Evolutionary conservation across 768 basidiomycete species (phyloP).

Genomic region (Arthromyces matolae): DNA sequence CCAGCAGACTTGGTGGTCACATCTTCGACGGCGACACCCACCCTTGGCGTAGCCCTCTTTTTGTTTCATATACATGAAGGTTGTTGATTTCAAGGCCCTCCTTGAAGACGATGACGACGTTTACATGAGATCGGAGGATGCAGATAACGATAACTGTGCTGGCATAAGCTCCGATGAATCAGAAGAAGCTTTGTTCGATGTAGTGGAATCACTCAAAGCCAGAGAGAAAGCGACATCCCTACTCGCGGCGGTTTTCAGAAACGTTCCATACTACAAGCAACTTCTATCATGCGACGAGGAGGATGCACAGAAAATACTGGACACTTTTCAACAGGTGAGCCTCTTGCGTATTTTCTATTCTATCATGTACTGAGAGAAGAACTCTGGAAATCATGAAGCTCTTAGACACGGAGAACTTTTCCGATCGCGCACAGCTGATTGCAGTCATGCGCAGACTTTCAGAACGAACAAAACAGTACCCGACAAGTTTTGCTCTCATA

Average conservation of each 20-base stretch:
- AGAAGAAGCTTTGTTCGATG: too few species aligned
- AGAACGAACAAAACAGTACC: not conserved
- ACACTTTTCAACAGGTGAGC: not conserved
- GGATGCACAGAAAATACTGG: not conserved
- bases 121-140: too few species aligned
- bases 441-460: constrained; percentile 6
- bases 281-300: not conserved
- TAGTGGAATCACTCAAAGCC: too few species aligned
- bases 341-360: not conserved
- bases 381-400: not conserved
- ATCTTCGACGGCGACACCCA: too few species aligned
- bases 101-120: too few species aligned
- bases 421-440: not conserved
- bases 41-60: too few species aligned
- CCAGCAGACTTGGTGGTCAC: too few species aligned
- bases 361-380: not conserved
- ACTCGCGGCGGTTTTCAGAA: not conserved
- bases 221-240: not conserved
- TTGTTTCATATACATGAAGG: too few species aligned
- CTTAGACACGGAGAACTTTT: not conserved
- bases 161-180: too few species aligned
- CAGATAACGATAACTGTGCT: too few species aligned
- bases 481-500: not conserved
- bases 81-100: too few species aligned
- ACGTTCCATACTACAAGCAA: not conserved